Base-by-base conservation (phyloP, 352 stramenopile species). In the Sclerospora graminicola region DNA sequence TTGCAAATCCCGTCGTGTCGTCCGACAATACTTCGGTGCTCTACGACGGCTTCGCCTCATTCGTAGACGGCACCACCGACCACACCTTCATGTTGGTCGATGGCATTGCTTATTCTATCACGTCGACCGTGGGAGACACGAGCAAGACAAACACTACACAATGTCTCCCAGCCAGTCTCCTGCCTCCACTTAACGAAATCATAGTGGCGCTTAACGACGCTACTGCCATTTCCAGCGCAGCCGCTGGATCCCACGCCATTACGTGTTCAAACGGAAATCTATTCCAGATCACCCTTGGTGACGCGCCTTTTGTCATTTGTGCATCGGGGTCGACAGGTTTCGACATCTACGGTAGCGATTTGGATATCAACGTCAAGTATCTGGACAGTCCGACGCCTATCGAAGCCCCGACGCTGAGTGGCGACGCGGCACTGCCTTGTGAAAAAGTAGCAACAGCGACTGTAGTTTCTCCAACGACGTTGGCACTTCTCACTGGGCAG, bases 61-160 rank as follows among this genome's bases (percentile, higher is more conserved):
- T 63, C 16, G 27, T 35, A 10, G 49, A 57, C 23, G 43, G 34
- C 20, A 23, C 23, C 6, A 51, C 28, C 0, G 10, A 37, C 4
- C 45, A 60, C 42, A 66, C 54, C 34, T 72, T 60, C 31, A 42
- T 42, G 16, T 21, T 63, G 2, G 27, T 60, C 0, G 33, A 66
- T 24, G 49, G 59, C 5, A 21, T 57, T 2, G 23, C 46, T 1
- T 66, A 57, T 37, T 18, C 16, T 2, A 18, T 8, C 16, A n/a
- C 30, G 16, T 19, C 16, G 36, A 41, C 13, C 20, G 32, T n/a
- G 49, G 18, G 34, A 32, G 20, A 20, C 11, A 15, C 9, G 15
- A n/a, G 21, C 6, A 3, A 26, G 21, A 3, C 21, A 26, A 6
- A 6, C 4, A 26, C 21, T 26, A 6, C 21, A 26, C 4, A 26